Evolutionary conservation across 768 basidiomycete species (phyloP).

Genomic region (Punctularia strigosozonata): DNA sequence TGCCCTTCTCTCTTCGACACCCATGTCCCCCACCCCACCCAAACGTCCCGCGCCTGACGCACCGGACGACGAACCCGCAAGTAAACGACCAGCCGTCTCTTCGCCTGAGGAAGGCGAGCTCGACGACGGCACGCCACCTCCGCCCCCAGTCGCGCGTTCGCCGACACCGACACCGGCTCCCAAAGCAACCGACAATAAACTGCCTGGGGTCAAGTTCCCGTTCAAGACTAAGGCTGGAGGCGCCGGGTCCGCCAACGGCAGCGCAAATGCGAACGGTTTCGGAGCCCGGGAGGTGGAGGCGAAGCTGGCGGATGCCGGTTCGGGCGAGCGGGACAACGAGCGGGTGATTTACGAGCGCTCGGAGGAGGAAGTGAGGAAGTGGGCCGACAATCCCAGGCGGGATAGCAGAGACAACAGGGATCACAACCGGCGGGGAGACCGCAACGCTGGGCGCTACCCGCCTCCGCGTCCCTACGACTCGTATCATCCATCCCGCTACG

Average conservation of each 20-base stretch:
- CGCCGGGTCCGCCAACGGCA: too few relatives aligned
- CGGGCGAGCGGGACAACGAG: background rate
- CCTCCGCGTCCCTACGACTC: background rate
- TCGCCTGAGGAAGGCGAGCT: slow-evolving; percentile 79
- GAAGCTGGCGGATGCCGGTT: slow-evolving; percentile 1
- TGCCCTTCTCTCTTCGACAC: background rate
- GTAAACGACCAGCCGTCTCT: slow-evolving; percentile 44
- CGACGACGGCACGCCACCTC: slow-evolving; percentile 37
- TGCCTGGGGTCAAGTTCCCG: slow-evolving; percentile 69
- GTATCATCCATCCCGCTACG: background rate
- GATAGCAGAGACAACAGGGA: background rate
- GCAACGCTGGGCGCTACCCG: background rate
- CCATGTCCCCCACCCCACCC: slow-evolving; percentile 13
- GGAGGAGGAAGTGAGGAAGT: slow-evolving; percentile 34
- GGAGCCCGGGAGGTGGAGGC: too few relatives aligned
- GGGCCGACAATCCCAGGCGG: slow-evolving; percentile 24
- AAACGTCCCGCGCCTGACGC: slow-evolving; percentile 55
- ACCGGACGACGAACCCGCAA: slow-evolving; percentile 32
- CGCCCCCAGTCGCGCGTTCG: slow-evolving; percentile 9
- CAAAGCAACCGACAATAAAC: slow-evolving; percentile 25
- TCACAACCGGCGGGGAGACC: slow-evolving; percentile 2
- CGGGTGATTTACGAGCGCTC: slow-evolving; percentile 22
- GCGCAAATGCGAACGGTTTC: too few relatives aligned
- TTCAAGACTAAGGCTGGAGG: slow-evolving; percentile 41
- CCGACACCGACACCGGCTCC: slow-evolving; percentile 9